Percentiles rank a stretch among this genome's conserved stretches.
Evolutionary conservation across 306 rosid species (phyloP).

Genomic region (Quercus wislizeni): DNA sequence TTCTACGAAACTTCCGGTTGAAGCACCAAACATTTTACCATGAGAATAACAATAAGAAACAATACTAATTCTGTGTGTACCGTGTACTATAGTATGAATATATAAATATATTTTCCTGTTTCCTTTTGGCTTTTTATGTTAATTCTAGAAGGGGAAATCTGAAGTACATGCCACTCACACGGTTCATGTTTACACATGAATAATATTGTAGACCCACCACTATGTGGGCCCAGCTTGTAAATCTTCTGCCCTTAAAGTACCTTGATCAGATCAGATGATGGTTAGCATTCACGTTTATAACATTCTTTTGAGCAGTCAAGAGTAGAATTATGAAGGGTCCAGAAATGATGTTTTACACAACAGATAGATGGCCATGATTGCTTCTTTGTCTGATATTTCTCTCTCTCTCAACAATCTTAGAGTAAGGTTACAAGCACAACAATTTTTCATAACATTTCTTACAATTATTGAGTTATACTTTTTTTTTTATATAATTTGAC

Average conservation of each 20-base stretch:
- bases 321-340: constrained; percentile 59
- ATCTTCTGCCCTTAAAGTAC: constrained; percentile 50
- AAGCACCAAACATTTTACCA: constrained; percentile 39
- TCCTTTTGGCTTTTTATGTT: constrained; percentile 19
- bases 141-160: background rate
- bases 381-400: constrained; percentile 43
- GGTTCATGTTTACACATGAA: constrained; percentile 18
- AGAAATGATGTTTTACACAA: constrained; percentile 53
- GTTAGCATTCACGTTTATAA: constrained; percentile 79
- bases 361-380: constrained; percentile 54
- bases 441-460: no score
- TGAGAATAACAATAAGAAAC: constrained; percentile 3
- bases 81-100: background rate
- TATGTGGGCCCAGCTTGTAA: constrained; percentile 47
- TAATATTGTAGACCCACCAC: constrained; percentile 1
- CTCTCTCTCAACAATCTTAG: background rate
- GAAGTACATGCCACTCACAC: background rate
- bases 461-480: background rate
- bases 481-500: background rate
- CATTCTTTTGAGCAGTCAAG: constrained; percentile 65
- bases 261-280: constrained; percentile 63
- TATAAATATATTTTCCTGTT: background rate
- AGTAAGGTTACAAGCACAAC: no score
- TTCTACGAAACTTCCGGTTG: constrained; percentile 36
- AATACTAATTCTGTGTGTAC: constrained; percentile 11